phyloP scores from a whole-genome alignment of 768 basidiomycete species.

The Russula abietina region DNA sequence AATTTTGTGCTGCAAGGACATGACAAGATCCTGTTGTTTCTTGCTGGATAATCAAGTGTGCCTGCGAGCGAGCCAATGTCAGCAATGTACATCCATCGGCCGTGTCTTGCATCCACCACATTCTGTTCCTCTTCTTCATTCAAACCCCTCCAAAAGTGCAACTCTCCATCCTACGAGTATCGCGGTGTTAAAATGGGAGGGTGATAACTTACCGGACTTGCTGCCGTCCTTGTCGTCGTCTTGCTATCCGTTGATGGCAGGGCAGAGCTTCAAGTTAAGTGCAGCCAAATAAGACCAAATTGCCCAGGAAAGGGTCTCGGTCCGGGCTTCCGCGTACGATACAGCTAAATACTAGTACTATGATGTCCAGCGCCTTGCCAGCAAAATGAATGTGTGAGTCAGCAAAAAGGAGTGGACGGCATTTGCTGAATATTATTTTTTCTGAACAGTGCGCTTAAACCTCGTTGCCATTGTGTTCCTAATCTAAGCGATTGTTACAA shows the following conservation, averaged over 20 bases:
- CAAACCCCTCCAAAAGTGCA: neutral
- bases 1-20: conserved; percentile 86
- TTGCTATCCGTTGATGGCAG: conserved; percentile 8
- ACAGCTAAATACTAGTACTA: no score
- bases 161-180: neutral
- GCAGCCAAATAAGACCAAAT: conserved; percentile 17
- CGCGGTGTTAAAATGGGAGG: neutral
- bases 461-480: no score
- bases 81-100: conserved; percentile 4
- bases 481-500: no score
- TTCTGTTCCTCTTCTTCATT: neutral
- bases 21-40: conserved; percentile 28
- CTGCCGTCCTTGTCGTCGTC: conserved; percentile 16
- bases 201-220: conserved; percentile 10
- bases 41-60: neutral
- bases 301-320: neutral
- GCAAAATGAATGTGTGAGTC: no score
- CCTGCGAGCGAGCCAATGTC: conserved; percentile 11
- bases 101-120: conserved; percentile 14
- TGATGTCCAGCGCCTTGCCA: no score
- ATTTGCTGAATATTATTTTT: no score
- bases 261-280: neutral
- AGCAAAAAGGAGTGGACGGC: no score
- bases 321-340: neutral
- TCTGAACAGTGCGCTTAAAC: no score